Percentiles rank a stretch among this genome's conserved stretches.
phyloP scores from a whole-genome alignment of 1,139 yeast genomes.

The Debaryomyces fabryi region DNA sequence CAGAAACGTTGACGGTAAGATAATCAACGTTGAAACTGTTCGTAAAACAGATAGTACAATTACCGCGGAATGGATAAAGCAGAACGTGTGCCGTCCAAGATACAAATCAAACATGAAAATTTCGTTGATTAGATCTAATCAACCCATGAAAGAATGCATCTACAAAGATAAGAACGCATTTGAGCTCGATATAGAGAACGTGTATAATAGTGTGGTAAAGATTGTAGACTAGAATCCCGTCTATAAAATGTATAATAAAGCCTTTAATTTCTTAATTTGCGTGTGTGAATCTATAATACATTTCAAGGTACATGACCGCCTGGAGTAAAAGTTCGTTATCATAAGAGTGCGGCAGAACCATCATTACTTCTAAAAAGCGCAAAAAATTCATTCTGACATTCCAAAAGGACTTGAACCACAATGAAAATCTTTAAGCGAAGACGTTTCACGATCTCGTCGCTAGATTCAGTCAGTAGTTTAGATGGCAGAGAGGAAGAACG shows the following conservation, averaged over 20 bases:
- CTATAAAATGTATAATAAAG: neutral
- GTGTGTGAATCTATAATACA: neutral
- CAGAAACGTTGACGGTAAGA: conserved; percentile 37
- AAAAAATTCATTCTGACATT: neutral
- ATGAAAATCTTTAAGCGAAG: conserved; percentile 7
- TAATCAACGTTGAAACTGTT: conserved; percentile 38
- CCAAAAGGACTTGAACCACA: neutral
- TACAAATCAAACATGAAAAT: conserved; percentile 49
- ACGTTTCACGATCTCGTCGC: conserved; percentile 1
- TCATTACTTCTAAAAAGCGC: neutral
- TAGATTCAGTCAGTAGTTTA: neutral
- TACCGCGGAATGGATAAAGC: conserved; percentile 36
- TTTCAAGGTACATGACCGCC: neutral
- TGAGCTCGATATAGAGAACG: conserved; percentile 5
- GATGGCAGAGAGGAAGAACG: conserved; percentile 1
- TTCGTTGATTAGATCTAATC: conserved; percentile 24
- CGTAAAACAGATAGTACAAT: conserved; percentile 17
- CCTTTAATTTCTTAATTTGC: neutral
- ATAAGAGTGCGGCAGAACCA: neutral
- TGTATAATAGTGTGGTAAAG: conserved; percentile 2
- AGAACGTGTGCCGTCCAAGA: conserved; percentile 43
- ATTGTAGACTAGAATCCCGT: neutral
- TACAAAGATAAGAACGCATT: conserved; percentile 6
- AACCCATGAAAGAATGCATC: conserved; percentile 3
- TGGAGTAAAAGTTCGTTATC: neutral